Evolutionary conservation across 345 rosid genomes (phyloP).

Genomic region (Cardamine resedifolia): DNA sequence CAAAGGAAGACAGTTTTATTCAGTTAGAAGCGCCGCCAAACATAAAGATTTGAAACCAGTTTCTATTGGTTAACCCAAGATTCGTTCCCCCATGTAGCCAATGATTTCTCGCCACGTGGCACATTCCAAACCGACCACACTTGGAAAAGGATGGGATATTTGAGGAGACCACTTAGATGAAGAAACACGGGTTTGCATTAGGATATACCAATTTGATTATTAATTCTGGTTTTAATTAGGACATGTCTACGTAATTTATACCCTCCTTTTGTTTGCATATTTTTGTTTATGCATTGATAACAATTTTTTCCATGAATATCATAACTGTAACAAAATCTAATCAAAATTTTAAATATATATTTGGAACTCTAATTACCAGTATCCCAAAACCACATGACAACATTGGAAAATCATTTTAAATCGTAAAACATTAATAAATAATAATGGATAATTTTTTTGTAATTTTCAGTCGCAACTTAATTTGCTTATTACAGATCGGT

Average conservation of each 20-base stretch:
- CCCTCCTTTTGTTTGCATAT: neutral
- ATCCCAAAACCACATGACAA: neutral
- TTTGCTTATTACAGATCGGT: neutral
- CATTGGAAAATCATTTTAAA: neutral
- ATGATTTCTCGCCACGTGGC: neutral
- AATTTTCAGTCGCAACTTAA: neutral
- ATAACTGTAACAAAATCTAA: neutral
- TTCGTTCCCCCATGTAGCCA: slow-evolving; percentile 26
- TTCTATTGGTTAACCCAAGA: slow-evolving; percentile 29
- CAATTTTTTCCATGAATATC: neutral
- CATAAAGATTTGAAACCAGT: slow-evolving; percentile 31
- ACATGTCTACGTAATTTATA: neutral
- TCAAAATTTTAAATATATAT: too few relatives aligned
- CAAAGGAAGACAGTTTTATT: slow-evolving; percentile 28
- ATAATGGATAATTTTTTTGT: neutral
- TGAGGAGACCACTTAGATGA: slow-evolving; percentile 30
- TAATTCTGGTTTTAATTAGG: neutral
- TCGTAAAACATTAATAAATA: neutral
- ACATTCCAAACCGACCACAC: slow-evolving; percentile 35
- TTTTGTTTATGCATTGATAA: neutral
- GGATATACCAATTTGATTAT: neutral
- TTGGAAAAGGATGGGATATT: slow-evolving; percentile 30
- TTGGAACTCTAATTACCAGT: neutral
- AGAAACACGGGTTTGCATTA: slow-evolving; percentile 22
- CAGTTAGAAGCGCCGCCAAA: slow-evolving; percentile 41